A percentile compares a stretch with the other conserved stretches of the same genome.
Evolutionary conservation across 2,329 filamentous ascomycete genomes (phyloP).

Genomic region (Pseudogymnoascus sp.): DNA sequence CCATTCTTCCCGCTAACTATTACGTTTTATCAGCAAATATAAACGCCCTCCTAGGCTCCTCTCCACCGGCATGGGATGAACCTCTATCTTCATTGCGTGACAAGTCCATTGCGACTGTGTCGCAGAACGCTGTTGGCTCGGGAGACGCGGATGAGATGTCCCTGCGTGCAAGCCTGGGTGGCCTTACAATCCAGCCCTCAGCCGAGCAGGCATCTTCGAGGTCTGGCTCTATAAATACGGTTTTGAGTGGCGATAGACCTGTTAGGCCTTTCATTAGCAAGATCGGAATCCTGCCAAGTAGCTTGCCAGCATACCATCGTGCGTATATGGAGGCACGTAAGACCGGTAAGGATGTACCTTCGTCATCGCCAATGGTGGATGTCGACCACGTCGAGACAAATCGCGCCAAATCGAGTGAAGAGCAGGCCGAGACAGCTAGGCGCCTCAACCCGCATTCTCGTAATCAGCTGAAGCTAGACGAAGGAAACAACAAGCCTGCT

Average conservation of each 20-base stretch:
- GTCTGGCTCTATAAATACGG: conserved; percentile 22
- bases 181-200: background rate
- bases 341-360: conserved; percentile 44
- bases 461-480: conserved; percentile 63
- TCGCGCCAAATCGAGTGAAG: conserved; percentile 52
- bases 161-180: background rate
- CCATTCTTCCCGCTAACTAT: conserved; percentile 7
- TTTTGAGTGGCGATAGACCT: conserved; percentile 27
- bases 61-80: conserved; percentile 45
- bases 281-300: conserved; percentile 85
- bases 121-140: background rate
- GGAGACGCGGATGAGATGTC: conserved; percentile 2
- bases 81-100: background rate
- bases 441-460: conserved; percentile 81
- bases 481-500: conserved; percentile 51
- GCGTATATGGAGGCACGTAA: conserved; percentile 76
- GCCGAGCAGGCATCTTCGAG: background rate
- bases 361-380: conserved; percentile 42
- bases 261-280: conserved; percentile 55
- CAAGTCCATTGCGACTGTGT: background rate
- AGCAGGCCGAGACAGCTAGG: conserved; percentile 74
- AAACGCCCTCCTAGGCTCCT: conserved; percentile 47
- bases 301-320: conserved; percentile 81
- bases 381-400: conserved; percentile 32
- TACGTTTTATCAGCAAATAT: conserved; percentile 32